phyloP scores from a whole-genome alignment of 208 protist species.

The Trypanosoma scelopori region DNA sequence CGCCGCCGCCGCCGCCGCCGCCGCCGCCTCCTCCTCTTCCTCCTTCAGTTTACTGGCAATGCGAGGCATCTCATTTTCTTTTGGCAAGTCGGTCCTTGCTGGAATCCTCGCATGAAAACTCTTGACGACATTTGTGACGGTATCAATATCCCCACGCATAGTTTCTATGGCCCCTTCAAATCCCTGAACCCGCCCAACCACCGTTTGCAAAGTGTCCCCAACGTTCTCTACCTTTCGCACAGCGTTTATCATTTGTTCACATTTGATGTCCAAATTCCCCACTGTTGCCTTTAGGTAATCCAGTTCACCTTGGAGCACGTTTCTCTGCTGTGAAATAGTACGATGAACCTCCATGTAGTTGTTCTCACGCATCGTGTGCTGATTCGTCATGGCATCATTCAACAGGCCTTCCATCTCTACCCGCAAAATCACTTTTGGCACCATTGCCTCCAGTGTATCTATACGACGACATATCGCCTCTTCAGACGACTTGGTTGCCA shows the following conservation, averaged over 20 bases:
- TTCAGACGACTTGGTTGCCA: neutral
- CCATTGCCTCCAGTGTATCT: slow-evolving; percentile 1
- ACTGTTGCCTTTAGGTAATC: slow-evolving; percentile 10
- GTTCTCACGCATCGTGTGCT: neutral
- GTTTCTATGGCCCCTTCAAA: slow-evolving; percentile 1
- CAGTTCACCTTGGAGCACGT: slow-evolving; percentile 8
- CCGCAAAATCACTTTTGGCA: neutral
- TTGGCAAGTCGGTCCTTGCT: neutral
- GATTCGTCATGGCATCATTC: slow-evolving; percentile 4
- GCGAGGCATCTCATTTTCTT: neutral
- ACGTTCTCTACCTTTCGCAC: neutral
- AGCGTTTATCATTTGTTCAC: neutral
- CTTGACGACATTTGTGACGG: neutral
- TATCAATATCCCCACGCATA: slow-evolving; percentile 9
- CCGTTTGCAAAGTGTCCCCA: neutral
- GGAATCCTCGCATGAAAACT: neutral
- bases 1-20: neutral
- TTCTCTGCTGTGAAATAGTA: slow-evolving; percentile 4
- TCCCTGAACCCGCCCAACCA: neutral
- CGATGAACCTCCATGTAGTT: slow-evolving; percentile 9
- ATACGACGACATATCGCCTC: neutral
- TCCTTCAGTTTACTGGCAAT: neutral
- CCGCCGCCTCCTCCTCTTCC: neutral
- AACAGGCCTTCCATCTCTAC: slow-evolving; percentile 4
- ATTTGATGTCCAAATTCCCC: slow-evolving; percentile 4